Evolutionary conservation across 306 rosid genomes (phyloP), one percentile per base, ranked within the genome.

Genomic region (Ammopiptanthus mongolicus): DNA sequence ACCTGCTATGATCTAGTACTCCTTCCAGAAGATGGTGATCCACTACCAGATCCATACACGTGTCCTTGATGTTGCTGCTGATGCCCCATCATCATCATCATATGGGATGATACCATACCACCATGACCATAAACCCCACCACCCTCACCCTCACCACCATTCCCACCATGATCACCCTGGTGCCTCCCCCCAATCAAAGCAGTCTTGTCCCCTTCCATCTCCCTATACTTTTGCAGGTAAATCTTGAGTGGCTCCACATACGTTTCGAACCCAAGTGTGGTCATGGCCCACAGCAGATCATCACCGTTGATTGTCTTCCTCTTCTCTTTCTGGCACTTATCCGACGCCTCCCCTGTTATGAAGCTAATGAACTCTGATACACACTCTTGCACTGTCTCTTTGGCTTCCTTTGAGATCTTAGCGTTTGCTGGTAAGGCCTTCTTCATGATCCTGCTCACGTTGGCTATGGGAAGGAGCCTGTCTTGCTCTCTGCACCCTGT

Each of bases 381-480:
- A 5, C 93, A 88, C 86, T 88, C 90, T 44, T 88, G 90, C 4
- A 88, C 86, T 0, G 88, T 88, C 57, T 86, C 90, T 19, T 88
- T 86, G 2, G 87, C 93, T 62, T 86, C 93, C 71, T 84, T 86
- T 0, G 90, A 82, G 81, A 88, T 86, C 93, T 84, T 86, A 0
- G 84, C 90, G 81, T 84, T 84, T 12, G 83, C 83, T 21, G 93
- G 93, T 5, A 88, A 69, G 1, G 82, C 87, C 41, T 84, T 88
- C 84, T 84, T 86, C 93, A 88, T 88, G 73, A 86, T 88, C 69
- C 90, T 80, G 56, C 90, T 84, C 65, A 88, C 90, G 87, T 84
- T 86, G 7, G 91, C 91, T 67, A 88, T 85, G 2, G 88, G 88
- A 4, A 88, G 81, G 44, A 82, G 80, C 83, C 88, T 65, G 75